Base-by-base conservation (phyloP, 2,329 filamentous ascomycete species). In the Blastomyces parvus region DNA sequence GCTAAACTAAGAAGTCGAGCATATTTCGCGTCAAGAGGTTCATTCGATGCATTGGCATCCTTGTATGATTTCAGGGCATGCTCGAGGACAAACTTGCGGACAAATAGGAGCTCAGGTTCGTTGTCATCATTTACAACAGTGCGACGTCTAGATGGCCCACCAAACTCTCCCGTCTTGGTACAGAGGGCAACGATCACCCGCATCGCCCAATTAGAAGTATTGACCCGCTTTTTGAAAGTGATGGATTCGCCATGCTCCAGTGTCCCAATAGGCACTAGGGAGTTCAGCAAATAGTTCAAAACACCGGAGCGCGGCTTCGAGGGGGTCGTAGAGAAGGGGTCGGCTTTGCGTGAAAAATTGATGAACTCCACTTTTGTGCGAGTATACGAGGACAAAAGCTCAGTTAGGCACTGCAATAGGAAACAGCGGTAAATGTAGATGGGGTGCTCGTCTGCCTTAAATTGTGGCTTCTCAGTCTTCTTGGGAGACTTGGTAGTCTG, bases 341-440 rank as follows among this genome's bases (percentile, higher is more conserved):
- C 90, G 7, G 90, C 88, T 72, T 92, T 96, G 65, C 93, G 88
- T 68, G 95, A 97, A 79, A 97, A 99, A 75, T 97, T 97, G 80
- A 99, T 97, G 73, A 99, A 97, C 73, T 99, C 95, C 53, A 99
- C 86, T 81, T 99, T 99, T 9, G 91, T 90, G 62, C 91, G 87
- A 69, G 91, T 96, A 78, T 97, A 99, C 71, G 89, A 95, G 63
- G 89, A 87, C 17, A 99, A 81, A 17, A 99, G 84, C 17, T 99
- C 94, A 0, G 91, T 88, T 48, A 99, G 80, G 71, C 92, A 96
- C 72, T 94, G 91, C 40, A 99, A 83, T 60, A 99, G 80, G 79
- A 97, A 97, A 78, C 93, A 97, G 58, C 94, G 86, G 72, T 97
- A 99, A 61, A 97, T 88, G 77, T 96, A 99, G 65, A 96, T 97